A percentile compares a stretch with the other conserved stretches of the same genome.
Evolutionary conservation across 345 rosid species (phyloP).

Genomic region (Eucalyptus camaldulensis): DNA sequence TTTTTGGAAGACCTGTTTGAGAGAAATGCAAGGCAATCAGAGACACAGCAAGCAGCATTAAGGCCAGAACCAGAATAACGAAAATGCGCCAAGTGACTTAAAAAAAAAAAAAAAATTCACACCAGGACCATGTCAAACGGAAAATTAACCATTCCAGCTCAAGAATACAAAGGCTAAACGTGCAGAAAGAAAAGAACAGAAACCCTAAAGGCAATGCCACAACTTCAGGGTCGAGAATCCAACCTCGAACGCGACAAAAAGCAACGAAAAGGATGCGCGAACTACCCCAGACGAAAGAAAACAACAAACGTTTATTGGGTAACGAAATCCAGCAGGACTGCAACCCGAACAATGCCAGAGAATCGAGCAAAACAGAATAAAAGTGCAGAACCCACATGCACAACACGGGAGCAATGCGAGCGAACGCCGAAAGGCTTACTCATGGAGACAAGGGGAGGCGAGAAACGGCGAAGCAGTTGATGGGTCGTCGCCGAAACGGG

Average conservation of each 20-base stretch:
- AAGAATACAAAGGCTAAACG: background rate
- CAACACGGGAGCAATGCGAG: background rate
- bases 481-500: background rate
- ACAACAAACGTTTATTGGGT: background rate
- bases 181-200: background rate
- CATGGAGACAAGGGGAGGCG: background rate
- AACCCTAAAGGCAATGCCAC: background rate
- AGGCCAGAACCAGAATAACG: background rate
- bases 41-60: background rate
- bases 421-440: background rate
- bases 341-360: background rate
- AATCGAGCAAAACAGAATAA: background rate
- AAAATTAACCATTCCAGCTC: background rate
- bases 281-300: background rate
- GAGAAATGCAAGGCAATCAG: background rate
- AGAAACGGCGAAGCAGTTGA: background rate
- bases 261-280: background rate
- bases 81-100: background rate
- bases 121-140: background rate
- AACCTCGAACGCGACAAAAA: background rate
- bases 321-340: background rate
- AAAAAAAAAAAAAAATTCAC: background rate
- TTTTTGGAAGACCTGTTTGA: background rate
- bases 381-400: background rate
- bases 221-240: background rate